Base-by-base conservation (phyloP, 108 stramenopile genomes). In the Conticribra weissflogii region DNA sequence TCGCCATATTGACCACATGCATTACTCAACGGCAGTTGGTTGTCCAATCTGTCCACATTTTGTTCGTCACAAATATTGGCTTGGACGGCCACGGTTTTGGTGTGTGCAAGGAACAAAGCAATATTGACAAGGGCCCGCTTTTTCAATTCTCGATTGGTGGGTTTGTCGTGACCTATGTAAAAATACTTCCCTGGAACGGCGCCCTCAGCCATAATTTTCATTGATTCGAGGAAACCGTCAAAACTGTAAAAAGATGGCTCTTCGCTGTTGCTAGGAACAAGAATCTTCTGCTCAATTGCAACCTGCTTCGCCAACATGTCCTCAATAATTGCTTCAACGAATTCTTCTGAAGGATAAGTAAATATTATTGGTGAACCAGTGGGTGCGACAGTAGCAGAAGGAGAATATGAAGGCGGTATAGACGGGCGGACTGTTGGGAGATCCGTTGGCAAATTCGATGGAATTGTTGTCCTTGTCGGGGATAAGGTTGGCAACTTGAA, bases 291-390 rank as follows among this genome's bases (percentile, higher is more conserved):
- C 21, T 49, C 31, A 16, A 69, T 69, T 8, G n/a, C 17, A 2
- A 41, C 12, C 31, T 32, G 57, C 16, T 58, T 59, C n/a, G 33
- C 41, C 21, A 33, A n/a, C 12, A 74, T 55, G 0, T 51, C 46
- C 14, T 57, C 41, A 3, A 74, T 48, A 16, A 59, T 65, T 25
- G 23, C 21, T 21, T 74, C 54, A 12, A 65, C 44, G 25, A 44
- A 46, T 22, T 23, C 22, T 41, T n/a, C 17, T 50, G 72, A 74
- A n/a, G 72, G 72, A 24, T 22, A 62, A 1, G 18, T 17, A 28
- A 74, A 65, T 29, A 74, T 49, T 23, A 62, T 65, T 21, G 72
- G 72, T 25, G 72, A 74, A 50, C 62, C 54, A 30, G 72, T 74
- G n/a, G 72, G 72, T 31, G 57, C 19, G 45, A 29, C 12, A 19